Conservation (phyloP, 768 basidiomycete genomes). For the Albatrellus ellisii region DNA sequence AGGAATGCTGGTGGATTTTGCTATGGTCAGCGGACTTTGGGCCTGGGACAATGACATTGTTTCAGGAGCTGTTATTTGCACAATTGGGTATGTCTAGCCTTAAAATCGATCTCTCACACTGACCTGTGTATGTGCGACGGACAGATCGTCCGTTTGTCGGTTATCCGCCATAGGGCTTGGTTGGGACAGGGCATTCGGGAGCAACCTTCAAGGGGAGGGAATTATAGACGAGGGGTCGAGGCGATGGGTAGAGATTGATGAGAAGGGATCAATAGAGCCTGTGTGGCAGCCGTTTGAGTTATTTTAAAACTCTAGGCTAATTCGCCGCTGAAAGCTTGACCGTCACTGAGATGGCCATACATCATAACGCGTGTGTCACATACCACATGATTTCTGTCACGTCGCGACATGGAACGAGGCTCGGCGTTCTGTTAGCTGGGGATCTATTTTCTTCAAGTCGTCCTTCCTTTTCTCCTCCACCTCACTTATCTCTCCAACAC, state of each 20-base stretch:
- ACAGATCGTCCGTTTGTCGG: conserved; percentile 48
- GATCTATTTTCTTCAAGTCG: background rate
- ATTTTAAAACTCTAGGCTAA: conserved; percentile 19
- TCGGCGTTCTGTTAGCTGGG: background rate
- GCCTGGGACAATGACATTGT: conserved; percentile 25
- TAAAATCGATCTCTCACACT: background rate
- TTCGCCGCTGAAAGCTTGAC: too few relatives aligned
- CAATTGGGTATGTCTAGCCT: conserved; percentile 32
- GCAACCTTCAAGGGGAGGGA: conserved; percentile 28
- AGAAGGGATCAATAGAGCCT: conserved; percentile 39
- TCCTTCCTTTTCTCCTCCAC: background rate
- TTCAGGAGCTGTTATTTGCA: conserved; percentile 44
- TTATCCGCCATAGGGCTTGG: conserved; percentile 47
- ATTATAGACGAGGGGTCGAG: conserved; percentile 29
- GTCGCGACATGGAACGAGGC: background rate
- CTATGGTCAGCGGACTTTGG: conserved; percentile 54
- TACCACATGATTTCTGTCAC: background rate
- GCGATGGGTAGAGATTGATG: conserved; percentile 58
- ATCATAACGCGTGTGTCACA: background rate
- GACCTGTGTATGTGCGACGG: background rate
- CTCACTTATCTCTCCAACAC: background rate
- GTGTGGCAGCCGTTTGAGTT: conserved; percentile 47
- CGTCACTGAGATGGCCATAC: too few relatives aligned
- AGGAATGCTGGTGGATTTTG: conserved; percentile 59
- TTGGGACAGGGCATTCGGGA: conserved; percentile 51